These are phyloP conservation scores for Wallacemonas rigidus DNA, from an alignment of 208 protist genomes.

Conservation along the genomic window DNA sequence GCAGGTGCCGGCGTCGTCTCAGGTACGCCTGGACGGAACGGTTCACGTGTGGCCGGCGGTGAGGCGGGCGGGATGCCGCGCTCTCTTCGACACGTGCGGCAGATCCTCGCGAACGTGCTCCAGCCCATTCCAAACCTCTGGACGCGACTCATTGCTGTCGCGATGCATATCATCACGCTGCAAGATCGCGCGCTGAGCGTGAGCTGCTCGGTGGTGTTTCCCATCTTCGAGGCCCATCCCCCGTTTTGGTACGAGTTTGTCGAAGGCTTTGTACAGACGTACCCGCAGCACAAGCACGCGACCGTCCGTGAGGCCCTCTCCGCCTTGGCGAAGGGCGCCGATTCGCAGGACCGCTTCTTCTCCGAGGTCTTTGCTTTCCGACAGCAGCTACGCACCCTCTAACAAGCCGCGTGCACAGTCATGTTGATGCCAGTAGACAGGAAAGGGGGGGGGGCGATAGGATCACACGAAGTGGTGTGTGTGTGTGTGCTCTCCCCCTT, in stretches of 20 bases:
- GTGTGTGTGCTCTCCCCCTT: background rate
- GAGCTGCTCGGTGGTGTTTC: conserved; percentile 74
- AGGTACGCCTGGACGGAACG: conserved; percentile 37
- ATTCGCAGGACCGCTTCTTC: conserved; percentile 79
- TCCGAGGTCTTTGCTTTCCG: conserved; percentile 82
- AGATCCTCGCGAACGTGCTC: conserved; percentile 57
- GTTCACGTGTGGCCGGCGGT: conserved; percentile 21
- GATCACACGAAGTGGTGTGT: background rate
- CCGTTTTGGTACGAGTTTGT: conserved; percentile 83
- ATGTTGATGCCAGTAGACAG: background rate
- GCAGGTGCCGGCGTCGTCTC: conserved; percentile 32
- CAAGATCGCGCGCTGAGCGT: conserved; percentile 76
- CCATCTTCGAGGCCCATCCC: conserved; percentile 83
- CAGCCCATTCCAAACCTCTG: conserved; percentile 72
- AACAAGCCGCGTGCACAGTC: background rate
- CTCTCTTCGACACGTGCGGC: conserved; percentile 36
- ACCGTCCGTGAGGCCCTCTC: conserved; percentile 72
- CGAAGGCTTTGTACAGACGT: conserved; percentile 64
- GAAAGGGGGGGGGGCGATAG: background rate
- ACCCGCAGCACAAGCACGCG: conserved; percentile 64
- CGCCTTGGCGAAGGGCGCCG: conserved; percentile 53
- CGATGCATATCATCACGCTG: conserved; percentile 85
- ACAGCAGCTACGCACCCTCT: conserved; percentile 62
- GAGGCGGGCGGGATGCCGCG: conserved; percentile 19
- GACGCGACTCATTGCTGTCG: conserved; percentile 63